Percentiles rank a stretch among this genome's conserved stretches.
Conservation (phyloP, 306 rosid genomes). For the Potentilla sterilis region DNA sequence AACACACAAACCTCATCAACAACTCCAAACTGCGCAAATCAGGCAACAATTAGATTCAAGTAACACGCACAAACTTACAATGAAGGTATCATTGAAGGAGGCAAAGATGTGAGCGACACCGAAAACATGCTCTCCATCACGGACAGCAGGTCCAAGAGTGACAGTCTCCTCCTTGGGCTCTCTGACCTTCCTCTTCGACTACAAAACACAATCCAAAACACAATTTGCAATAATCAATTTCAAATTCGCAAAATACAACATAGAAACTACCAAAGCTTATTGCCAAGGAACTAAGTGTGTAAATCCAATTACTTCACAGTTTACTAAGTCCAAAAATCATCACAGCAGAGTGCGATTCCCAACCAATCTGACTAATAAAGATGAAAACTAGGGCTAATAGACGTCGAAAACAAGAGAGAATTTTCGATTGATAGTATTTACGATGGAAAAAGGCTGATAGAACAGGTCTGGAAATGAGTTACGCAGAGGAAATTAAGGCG, state of each 20-base stretch:
- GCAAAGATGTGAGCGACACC: constrained; percentile 54
- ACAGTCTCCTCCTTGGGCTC: constrained; percentile 57
- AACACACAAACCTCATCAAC: background rate
- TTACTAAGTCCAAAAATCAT: background rate
- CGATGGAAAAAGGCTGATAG: background rate
- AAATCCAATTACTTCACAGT: background rate
- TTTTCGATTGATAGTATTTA: background rate
- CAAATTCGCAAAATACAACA: no score
- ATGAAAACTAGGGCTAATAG: background rate
- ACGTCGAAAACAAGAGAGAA: background rate
- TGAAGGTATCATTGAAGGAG: constrained; percentile 50
- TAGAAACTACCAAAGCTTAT: no score
- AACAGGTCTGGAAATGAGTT: background rate
- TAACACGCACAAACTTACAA: constrained; percentile 26
- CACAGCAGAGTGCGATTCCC: background rate
- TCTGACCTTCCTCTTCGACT: constrained; percentile 46
- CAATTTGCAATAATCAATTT: background rate
- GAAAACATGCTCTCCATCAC: constrained; percentile 49
- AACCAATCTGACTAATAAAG: background rate
- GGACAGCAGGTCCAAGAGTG: constrained; percentile 47
- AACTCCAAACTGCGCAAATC: background rate
- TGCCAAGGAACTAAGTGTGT: background rate
- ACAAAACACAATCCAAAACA: background rate
- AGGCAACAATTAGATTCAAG: no score
- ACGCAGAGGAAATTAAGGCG: background rate